Base-by-base conservation (phyloP, 306 rosid genomes). In the Mimosa bimucronata region DNA sequence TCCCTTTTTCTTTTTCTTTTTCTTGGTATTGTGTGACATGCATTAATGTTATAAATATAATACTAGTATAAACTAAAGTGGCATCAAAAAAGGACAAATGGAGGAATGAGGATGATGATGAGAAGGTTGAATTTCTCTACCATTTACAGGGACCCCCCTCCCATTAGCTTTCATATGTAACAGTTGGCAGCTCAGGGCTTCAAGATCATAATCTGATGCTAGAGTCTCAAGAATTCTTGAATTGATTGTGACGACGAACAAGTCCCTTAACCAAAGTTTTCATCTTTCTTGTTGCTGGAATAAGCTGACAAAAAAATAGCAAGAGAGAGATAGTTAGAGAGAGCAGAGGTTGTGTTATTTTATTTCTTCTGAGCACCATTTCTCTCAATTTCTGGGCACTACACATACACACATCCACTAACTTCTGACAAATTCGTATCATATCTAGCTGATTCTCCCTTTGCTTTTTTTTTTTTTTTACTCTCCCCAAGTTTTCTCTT, bases 391-490 rank as follows among this genome's bases (percentile, higher is more conserved):
- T 79, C 85, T 87, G 82, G 84, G 61, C 82, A 4, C 67, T 23
- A 70, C 37, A 44, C 55, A 19, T 65, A 66, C 73, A 23, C 50
- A 11, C 42, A 34, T 34, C 57, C 80, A 65, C 74, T 19, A 61
- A 15, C 76, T 66, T 73, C 88, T 87, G 89, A 85, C 88, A 85
- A 85, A 75, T 74, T 75, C 85, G 79, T 58, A 80, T 80, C 86
- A 46, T 66, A 55, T 71, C 80, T 70, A 61, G 71, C 76, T 77
- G 75, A 83, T 80, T 44, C 78, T 19, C 23, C 41, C 48, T 15
- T 75, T 61, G n/a, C 30, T 57, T 18, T 8, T 8, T 0, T 53
- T 48, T 48, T 48, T 16, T 16, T 16, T 4, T 12, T 2, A 2
- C 30, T 13, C 34, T 53, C 62, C 52, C 77, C 8, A 34, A 12